A percentile compares a stretch with the other conserved stretches of the same genome.
phyloP scores from a whole-genome alignment of 1,139 yeast species.

The Geotrichum fermentans region DNA sequence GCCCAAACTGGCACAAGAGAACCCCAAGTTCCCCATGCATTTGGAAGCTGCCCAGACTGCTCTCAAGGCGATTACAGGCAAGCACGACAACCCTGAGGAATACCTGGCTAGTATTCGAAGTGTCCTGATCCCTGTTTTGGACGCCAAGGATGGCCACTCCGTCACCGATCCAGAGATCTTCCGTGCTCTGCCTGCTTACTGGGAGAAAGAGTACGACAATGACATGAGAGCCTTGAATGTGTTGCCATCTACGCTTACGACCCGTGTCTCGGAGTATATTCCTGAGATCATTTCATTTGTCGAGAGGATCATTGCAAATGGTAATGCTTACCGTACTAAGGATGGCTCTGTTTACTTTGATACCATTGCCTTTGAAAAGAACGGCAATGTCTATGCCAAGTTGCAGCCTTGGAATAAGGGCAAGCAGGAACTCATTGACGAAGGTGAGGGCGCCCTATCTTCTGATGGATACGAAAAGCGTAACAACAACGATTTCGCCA shows the following conservation, averaged over 20 bases:
- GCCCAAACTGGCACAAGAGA: constrained; percentile 46
- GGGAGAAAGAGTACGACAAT: constrained; percentile 80
- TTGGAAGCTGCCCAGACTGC: constrained; percentile 61
- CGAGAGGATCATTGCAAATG: constrained; percentile 64
- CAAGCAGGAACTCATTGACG: constrained; percentile 75
- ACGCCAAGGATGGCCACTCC: constrained; percentile 62
- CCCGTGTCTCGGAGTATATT: constrained; percentile 94
- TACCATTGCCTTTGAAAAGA: constrained; percentile 71
- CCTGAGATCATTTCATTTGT: constrained; percentile 87
- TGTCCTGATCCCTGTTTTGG: constrained; percentile 69
- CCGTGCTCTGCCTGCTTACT: constrained; percentile 73
- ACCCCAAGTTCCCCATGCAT: constrained; percentile 87
- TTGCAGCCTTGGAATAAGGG: constrained; percentile 98
- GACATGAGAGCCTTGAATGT: constrained; percentile 88
- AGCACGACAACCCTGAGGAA: constrained; percentile 32
- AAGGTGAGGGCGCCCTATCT: constrained; percentile 85
- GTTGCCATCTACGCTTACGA: constrained; percentile 74
- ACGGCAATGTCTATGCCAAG: constrained; percentile 80
- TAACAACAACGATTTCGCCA: constrained; percentile 82
- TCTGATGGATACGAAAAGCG: constrained; percentile 54
- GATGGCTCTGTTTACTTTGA: constrained; percentile 92
- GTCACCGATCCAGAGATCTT: constrained; percentile 84
- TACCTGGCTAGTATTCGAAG: constrained; percentile 59
- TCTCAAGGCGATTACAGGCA: constrained; percentile 34
- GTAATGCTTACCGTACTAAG: constrained; percentile 81